These are phyloP conservation scores for Solanum ossicruentum DNA, from an alignment of 257 asterid genomes.

Conservation along the genomic window DNA sequence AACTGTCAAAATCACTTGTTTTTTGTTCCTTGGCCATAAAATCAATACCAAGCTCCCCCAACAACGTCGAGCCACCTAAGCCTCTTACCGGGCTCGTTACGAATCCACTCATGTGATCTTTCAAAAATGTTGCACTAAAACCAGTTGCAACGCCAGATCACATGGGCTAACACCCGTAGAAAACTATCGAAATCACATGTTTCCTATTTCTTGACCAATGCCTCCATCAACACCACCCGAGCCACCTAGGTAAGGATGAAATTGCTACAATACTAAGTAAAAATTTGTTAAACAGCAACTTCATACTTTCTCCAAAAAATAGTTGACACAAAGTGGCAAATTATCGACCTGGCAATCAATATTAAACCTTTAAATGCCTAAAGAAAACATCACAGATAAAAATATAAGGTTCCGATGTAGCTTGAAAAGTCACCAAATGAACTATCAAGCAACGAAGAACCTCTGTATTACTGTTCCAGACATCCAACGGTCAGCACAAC, in stretches of 20 bases:
- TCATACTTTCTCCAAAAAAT: neutral
- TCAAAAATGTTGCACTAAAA: too few relatives aligned
- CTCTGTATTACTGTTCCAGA: neutral
- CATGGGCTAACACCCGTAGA: too few relatives aligned
- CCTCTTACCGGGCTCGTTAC: too few relatives aligned
- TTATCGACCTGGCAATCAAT: neutral
- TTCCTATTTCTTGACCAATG: too few relatives aligned
- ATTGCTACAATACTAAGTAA: neutral
- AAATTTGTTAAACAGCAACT: neutral
- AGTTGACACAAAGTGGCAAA: neutral
- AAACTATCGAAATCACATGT: too few relatives aligned
- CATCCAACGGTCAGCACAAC: neutral
- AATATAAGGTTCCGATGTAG: neutral
- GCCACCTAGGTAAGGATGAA: too few relatives aligned
- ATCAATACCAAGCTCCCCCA: too few relatives aligned
- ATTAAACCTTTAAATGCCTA: neutral
- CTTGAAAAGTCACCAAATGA: neutral
- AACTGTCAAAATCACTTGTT: too few relatives aligned
- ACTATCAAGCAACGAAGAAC: neutral
- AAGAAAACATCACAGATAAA: neutral
- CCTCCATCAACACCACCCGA: too few relatives aligned
- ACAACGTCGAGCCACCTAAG: too few relatives aligned
- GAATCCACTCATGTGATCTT: rapidly evolving
- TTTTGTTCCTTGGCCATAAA: too few relatives aligned
- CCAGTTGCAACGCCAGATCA: too few relatives aligned